Percentiles rank a stretch among this genome's conserved stretches.
Conservation (phyloP, 768 basidiomycete genomes). For the Boletellus ananas region DNA sequence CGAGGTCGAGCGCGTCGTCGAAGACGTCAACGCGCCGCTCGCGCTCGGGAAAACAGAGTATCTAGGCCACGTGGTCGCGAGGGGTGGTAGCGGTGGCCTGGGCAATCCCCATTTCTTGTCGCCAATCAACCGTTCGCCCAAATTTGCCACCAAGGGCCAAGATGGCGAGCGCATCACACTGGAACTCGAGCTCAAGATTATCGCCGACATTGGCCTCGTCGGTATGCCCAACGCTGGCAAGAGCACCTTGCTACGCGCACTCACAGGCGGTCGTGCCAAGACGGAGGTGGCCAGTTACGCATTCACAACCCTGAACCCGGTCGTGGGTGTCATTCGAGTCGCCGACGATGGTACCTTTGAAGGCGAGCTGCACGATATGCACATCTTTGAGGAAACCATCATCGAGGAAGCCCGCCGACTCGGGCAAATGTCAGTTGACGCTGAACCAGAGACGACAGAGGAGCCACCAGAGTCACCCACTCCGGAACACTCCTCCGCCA, state of each 20-base stretch:
- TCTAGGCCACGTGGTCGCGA: conserved; percentile 62
- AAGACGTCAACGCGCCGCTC: conserved; percentile 48
- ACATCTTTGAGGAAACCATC: conserved; percentile 64
- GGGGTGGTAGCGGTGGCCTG: conserved; percentile 76
- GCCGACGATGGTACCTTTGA: conserved; percentile 75
- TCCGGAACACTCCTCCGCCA: background rate
- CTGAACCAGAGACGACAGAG: background rate
- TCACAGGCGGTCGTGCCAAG: conserved; percentile 81
- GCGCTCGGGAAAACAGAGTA: conserved; percentile 52
- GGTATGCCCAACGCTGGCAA: conserved; percentile 95
- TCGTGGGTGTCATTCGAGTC: conserved; percentile 86
- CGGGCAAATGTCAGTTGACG: conserved; percentile 31
- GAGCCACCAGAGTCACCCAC: too few relatives aligned
- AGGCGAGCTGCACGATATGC: conserved; percentile 47
- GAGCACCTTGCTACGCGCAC: conserved; percentile 85
- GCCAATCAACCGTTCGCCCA: conserved; percentile 69
- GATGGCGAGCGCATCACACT: conserved; percentile 73
- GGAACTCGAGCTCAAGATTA: conserved; percentile 87
- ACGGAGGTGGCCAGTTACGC: conserved; percentile 87
- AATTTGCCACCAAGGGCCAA: conserved; percentile 77
- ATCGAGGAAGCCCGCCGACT: conserved; percentile 46
- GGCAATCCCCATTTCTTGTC: conserved; percentile 88
- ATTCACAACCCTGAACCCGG: conserved; percentile 94
- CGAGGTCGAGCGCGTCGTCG: conserved; percentile 39
- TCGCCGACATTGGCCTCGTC: conserved; percentile 94